Conservation (phyloP, 148 eudicot genomes). For the Silene latifolia region DNA sequence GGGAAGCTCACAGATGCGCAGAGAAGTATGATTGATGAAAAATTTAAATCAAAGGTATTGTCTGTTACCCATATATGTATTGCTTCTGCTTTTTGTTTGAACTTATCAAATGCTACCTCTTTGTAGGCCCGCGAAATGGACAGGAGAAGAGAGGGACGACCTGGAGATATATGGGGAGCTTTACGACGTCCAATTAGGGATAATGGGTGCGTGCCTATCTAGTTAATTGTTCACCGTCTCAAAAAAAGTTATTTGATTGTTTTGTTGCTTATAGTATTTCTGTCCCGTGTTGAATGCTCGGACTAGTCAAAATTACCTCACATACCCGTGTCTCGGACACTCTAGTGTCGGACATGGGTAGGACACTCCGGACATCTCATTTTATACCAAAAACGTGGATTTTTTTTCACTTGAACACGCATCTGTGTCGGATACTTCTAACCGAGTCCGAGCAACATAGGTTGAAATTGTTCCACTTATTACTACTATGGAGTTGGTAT, state of each 20-base stretch:
- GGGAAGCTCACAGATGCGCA: slow-evolving; percentile 96
- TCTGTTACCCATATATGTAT: not conserved
- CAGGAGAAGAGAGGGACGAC: slow-evolving; percentile 84
- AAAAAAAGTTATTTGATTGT: too few relatives aligned
- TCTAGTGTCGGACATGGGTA: too few relatives aligned
- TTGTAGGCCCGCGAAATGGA: slow-evolving; percentile 96
- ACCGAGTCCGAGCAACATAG: too few relatives aligned
- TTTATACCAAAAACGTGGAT: too few relatives aligned
- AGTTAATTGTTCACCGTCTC: not conserved
- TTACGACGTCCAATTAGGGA: slow-evolving; percentile 92
- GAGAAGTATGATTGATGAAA: slow-evolving; percentile 93
- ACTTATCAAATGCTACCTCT: slow-evolving; percentile 14
- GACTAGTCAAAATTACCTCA: too few relatives aligned
- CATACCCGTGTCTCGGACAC: too few relatives aligned
- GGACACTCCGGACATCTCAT: too few relatives aligned
- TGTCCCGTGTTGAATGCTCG: not conserved
- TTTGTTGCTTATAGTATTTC: not conserved
- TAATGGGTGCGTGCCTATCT: slow-evolving; percentile 56
- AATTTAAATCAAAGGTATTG: slow-evolving; percentile 85
- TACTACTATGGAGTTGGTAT: too few relatives aligned
- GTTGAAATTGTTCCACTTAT: too few relatives aligned
- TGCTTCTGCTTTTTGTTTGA: not conserved
- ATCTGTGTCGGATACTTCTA: too few relatives aligned
- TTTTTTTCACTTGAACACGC: too few relatives aligned
- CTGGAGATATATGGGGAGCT: slow-evolving; percentile 88